Base-by-base conservation (phyloP, 441 rosid species). In the Erysimum pusillum region DNA sequence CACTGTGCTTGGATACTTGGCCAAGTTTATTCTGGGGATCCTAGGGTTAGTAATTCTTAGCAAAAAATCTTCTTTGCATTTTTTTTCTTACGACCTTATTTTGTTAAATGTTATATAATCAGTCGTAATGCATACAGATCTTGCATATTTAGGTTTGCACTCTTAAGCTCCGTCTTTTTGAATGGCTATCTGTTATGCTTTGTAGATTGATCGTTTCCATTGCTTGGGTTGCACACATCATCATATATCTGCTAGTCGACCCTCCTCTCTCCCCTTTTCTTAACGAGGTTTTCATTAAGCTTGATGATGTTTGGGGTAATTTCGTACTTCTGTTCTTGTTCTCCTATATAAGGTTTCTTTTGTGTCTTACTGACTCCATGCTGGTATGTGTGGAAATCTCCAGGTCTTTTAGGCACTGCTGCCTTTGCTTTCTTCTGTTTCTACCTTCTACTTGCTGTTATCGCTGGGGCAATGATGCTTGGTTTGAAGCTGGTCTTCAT, bases 361-460 rank as follows among this genome's bases (percentile, higher is more conserved):
- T 67, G 63, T 32, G 49, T 45, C 79, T 68, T 20, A 25, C 42
- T 56, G 72, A 74, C 62, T 54, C 22, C 46, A 32, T 20, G 9
- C 10, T 74, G 49, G 13, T 46, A 20, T 52, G 51, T 66, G 35
- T 54, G 69, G 8, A 49, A 66, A 66, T 79, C 67, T 59, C 82
- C 77, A 94, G 99, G 99, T 77, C 99, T 96, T 85, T 85, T 96
- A 61, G 99, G 99, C 77, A 96, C 99, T 22, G 97, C 79, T 38
- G 99, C 99, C 49, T 96, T 96, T 84, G 98, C 99, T 34, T 94
- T 96, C 85, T 96, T 96, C 86, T 96, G 99, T 88, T 92, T 94
- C 87, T 96, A 96, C 85, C 97, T 96, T 52, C 86, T 96, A 65
- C 94, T 96, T 75, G 98, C 98, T 57, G 98, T 96, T 73, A 85